Evolutionary conservation across 148 eudicot species (phyloP), one percentile per base, ranked within the genome.

Genomic region (Gaultheria prostrata): DNA sequence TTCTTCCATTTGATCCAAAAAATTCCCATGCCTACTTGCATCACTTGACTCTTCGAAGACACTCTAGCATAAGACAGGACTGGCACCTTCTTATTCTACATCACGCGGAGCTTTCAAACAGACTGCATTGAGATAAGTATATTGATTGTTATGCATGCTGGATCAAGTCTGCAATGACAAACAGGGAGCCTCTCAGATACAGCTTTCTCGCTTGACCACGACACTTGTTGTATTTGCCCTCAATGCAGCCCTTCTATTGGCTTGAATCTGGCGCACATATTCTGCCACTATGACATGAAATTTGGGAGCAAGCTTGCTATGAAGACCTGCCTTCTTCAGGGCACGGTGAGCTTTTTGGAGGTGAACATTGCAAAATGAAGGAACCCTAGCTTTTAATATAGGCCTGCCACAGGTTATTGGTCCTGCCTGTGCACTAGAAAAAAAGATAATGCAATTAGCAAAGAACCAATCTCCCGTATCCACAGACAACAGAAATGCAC

Each of bases 371-470:
- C 91, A 89, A 49, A 88, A 79, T 43, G 91, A 75, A 11, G 91
- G 91, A 74, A 85, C 80, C 21, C 86, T 82, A 45, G 88, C 83
- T 63, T 82, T 83, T 51, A 91, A 76, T 82, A 91, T 91, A n/a
- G 93, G 91, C 89, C 85, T 89, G 57, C 89, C 89, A 50, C 93
- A 91, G 14, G 87, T 78, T 85, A 91, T 91, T 8, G 90, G 93
- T 57, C 93, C 93, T 20, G 85, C 89, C 46, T 85, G 90, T 71
- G 91, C 89, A 83, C 93, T 91, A 77, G 17, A 57, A 28, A 49
- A 77, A 32, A 84, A 54, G 85, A 73, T 20, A 77, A 70, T 8
- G 65, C 28, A 65, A 79, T 81, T 69, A 69, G 77, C 48, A 13
- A 43, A 76, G 61, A 86, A 73, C 35, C 14, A 80, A 80, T 15